phyloP scores from a whole-genome alignment of 2,329 filamentous ascomycete species.

The Trichoderma sp. region DNA sequence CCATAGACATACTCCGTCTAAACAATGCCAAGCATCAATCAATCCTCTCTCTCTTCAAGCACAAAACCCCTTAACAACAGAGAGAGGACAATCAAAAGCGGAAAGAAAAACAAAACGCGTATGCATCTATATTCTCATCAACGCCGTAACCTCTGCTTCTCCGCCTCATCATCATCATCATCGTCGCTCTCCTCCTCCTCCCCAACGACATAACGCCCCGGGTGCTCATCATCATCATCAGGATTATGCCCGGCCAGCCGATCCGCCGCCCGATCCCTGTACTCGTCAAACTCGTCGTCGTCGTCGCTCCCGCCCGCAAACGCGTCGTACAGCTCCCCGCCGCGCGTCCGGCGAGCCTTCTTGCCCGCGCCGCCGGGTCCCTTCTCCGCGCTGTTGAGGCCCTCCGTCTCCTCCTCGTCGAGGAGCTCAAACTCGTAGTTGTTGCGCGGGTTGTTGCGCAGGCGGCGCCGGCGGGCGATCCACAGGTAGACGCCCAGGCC shows the following conservation, averaged over 20 bases:
- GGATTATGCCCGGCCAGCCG: constrained; percentile 41
- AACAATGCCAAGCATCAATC: constrained; percentile 3
- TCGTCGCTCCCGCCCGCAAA: constrained; percentile 87
- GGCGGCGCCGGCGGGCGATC: constrained; percentile 74
- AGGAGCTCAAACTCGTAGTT: constrained; percentile 95
- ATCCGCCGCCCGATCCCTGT: constrained; percentile 45
- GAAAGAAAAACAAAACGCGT: background rate
- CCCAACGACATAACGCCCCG: constrained; percentile 55
- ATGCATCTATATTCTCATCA: constrained; percentile 20
- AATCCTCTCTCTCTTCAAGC: background rate
- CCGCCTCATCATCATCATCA: constrained; percentile 34
- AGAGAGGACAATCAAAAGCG: background rate
- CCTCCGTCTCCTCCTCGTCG: constrained; percentile 73
- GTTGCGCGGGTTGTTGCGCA: constrained; percentile 73
- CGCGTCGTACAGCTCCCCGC: constrained; percentile 93
- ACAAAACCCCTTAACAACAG: background rate
- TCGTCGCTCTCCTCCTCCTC: constrained; percentile 49
- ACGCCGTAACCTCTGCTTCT: constrained; percentile 35
- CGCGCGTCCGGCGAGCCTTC: constrained; percentile 59
- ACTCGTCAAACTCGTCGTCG: constrained; percentile 53
- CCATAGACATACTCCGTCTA: constrained; percentile 21
- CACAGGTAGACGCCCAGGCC: constrained; percentile 82
- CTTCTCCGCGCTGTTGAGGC: constrained; percentile 53
- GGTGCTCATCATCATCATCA: constrained; percentile 28
- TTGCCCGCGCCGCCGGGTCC: constrained; percentile 45